phyloP scores from a whole-genome alignment of 345 rosid species.

The Arabidopsis arenosa region DNA sequence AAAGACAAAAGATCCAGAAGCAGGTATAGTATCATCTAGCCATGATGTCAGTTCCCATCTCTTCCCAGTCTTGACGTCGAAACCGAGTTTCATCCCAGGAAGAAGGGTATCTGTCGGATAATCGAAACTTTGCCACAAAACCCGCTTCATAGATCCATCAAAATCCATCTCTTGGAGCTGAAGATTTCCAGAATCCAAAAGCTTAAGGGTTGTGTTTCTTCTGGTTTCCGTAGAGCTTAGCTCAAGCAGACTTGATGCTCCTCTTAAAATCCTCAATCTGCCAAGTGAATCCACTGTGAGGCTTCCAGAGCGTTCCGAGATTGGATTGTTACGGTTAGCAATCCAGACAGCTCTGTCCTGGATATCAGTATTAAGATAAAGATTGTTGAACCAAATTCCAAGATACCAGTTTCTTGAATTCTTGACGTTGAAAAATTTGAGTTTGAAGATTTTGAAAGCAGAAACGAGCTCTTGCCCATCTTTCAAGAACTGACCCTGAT shows the following conservation, averaged over 20 bases:
- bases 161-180: constrained; percentile 44
- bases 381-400: constrained; percentile 47
- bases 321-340: constrained; percentile 41
- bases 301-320: constrained; percentile 23
- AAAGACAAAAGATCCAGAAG: constrained; percentile 36
- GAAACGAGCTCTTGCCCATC: constrained; percentile 40
- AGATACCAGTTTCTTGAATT: constrained; percentile 34
- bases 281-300: constrained; percentile 45
- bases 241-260: constrained; percentile 23
- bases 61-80: constrained; percentile 42
- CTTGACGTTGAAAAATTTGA: constrained; percentile 31
- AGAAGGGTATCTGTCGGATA: constrained; percentile 51
- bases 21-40: constrained; percentile 22
- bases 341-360: constrained; percentile 45
- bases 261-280: constrained; percentile 39
- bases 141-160: constrained; percentile 38
- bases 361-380: constrained; percentile 28
- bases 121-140: constrained; percentile 55
- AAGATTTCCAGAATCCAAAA: constrained; percentile 50
- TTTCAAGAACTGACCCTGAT: constrained; percentile 43
- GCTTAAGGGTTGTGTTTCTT: constrained; percentile 43
- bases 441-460: constrained; percentile 42
- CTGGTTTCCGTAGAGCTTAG: constrained; percentile 26
- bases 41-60: constrained; percentile 48
- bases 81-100: constrained; percentile 60